Conservation (phyloP, 331 rosid species). For the Stylosanthes scabra region DNA sequence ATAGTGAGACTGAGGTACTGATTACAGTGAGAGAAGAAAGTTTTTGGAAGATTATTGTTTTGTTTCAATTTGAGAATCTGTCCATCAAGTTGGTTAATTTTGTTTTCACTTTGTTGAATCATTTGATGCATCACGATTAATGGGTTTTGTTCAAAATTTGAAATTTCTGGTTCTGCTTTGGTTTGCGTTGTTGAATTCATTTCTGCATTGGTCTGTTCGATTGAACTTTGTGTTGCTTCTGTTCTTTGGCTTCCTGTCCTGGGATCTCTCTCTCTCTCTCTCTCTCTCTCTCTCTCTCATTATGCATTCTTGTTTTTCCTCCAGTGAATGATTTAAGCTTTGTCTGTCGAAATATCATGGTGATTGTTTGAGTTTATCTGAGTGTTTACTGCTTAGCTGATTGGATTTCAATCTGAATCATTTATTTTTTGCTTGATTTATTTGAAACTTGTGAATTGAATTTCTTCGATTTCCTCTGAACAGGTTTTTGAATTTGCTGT, state of each 20-base stretch:
- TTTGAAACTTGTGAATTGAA: slow-evolving; percentile 40
- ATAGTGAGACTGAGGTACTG: not conserved
- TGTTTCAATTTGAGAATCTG: slow-evolving; percentile 46
- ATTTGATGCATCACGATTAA: slow-evolving; percentile 3
- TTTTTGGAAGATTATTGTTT: slow-evolving; percentile 34
- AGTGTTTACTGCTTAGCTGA: slow-evolving; percentile 32
- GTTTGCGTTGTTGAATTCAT: slow-evolving; percentile 38
- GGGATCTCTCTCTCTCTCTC: slow-evolving; percentile 33
- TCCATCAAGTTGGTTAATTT: slow-evolving; percentile 44
- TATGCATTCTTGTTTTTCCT: not conserved
- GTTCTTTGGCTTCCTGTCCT: slow-evolving; percentile 44
- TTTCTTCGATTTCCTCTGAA: slow-evolving; percentile 46
- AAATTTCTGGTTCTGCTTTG: slow-evolving; percentile 28
- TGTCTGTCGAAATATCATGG: not conserved
- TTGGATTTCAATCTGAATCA: slow-evolving; percentile 49
- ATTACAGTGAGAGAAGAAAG: slow-evolving; percentile 17
- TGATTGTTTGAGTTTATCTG: slow-evolving; percentile 32
- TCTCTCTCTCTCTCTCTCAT: too few species aligned
- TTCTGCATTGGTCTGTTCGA: slow-evolving; percentile 38
- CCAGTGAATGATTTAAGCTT: slow-evolving; percentile 5
- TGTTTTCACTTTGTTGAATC: not conserved
- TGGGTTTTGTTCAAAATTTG: slow-evolving; percentile 35
- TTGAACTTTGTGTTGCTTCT: slow-evolving; percentile 36
- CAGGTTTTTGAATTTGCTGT: slow-evolving; percentile 50
- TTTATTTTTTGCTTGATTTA: not conserved